phyloP scores from a whole-genome alignment of 176 grass and related monocot genomes.

The Metroxylon sagu region DNA sequence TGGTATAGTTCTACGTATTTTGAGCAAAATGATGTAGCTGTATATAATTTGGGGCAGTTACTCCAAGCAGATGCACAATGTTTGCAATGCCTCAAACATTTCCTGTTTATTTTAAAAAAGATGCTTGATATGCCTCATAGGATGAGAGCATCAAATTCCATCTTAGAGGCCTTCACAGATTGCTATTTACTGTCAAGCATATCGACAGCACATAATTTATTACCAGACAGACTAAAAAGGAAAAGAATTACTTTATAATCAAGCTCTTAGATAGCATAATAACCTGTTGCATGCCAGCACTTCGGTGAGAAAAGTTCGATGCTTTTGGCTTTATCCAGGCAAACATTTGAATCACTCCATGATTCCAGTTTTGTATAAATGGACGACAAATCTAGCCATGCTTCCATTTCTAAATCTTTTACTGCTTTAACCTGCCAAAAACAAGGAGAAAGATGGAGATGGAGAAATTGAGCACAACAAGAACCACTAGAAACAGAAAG shows the following conservation, averaged over 20 bases:
- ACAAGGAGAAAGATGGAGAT: slow-evolving; percentile 19
- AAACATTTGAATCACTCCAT: slow-evolving; percentile 66
- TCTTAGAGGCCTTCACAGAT: no score
- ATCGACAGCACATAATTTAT: not conserved
- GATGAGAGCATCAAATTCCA: no score
- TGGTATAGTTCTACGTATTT: no score
- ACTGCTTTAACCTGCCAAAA: slow-evolving; percentile 48
- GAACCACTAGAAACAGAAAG: slow-evolving; percentile 4
- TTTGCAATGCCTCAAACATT: no score
- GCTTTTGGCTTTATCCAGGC: slow-evolving; percentile 62
- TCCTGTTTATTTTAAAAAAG: no score
- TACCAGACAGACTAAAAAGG: not conserved
- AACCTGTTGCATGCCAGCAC: slow-evolving; percentile 66
- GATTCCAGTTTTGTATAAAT: slow-evolving; percentile 78
- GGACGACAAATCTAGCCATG: slow-evolving; percentile 80
- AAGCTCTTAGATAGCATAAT: no score
- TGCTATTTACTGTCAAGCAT: not conserved
- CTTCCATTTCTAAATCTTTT: slow-evolving; percentile 66
- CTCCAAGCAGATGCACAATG: no score
- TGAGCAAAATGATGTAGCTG: no score
- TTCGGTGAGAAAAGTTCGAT: slow-evolving; percentile 51
- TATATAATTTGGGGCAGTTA: no score
- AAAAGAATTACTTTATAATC: not conserved
- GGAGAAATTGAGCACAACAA: not conserved
- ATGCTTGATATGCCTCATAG: no score